Percentiles rank a stretch among this genome's conserved stretches.
These are phyloP conservation scores for Hypoxylon sp. DNA, from an alignment of 2,329 filamentous ascomycete genomes.

Conservation along the genomic window DNA sequence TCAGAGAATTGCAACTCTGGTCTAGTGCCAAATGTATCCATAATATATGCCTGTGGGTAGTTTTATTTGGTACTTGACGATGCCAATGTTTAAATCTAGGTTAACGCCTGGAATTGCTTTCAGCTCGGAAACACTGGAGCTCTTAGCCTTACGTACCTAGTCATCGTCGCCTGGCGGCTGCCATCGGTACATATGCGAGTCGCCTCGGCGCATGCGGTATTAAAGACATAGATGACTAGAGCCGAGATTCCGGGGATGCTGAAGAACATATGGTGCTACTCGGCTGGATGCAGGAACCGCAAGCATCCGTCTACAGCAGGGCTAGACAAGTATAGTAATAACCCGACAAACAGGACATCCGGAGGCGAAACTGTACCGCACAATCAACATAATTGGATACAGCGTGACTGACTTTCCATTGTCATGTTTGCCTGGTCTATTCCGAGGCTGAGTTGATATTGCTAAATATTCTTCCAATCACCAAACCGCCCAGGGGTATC, in stretches of 20 bases:
- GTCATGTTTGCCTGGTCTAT: constrained; percentile 24
- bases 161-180: background rate
- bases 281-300: constrained; percentile 20
- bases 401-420: constrained; percentile 6
- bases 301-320: constrained; percentile 19
- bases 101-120: background rate
- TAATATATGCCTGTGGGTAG: background rate
- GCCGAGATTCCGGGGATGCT: constrained; percentile 4
- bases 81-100: background rate
- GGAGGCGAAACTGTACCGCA: constrained; percentile 40
- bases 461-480: constrained; percentile 23
- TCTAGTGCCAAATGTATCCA: background rate
- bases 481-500: constrained; percentile 39
- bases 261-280: constrained; percentile 10
- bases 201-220: background rate
- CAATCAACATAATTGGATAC: constrained; percentile 15
- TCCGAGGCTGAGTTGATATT: constrained; percentile 13
- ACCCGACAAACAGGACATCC: constrained; percentile 26
- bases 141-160: background rate
- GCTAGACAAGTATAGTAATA: constrained; percentile 3
- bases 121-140: background rate
- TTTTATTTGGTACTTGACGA: background rate
- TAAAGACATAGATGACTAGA: background rate
- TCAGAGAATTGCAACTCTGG: background rate
- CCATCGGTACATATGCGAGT: background rate